Evolutionary conservation across 306 rosid species (phyloP).

Genomic region (Medicago ruthenica): DNA sequence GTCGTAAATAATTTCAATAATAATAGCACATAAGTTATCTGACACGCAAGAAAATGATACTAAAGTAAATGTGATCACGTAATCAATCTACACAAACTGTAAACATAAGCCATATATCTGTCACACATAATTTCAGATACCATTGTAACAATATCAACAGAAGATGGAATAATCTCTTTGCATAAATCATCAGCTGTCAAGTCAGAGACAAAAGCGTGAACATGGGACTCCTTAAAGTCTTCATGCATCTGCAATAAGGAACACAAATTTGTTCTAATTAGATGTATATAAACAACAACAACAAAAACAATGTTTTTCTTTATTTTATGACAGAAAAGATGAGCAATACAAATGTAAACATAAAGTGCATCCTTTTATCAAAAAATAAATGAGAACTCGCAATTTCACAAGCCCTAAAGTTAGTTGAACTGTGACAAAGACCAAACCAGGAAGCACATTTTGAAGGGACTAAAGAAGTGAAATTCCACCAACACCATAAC

Average conservation of each 20-base stretch:
- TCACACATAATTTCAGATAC: constrained; percentile 53
- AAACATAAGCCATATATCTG: constrained; percentile 28
- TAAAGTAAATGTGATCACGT: constrained; percentile 21
- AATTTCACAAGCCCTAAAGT: constrained; percentile 12
- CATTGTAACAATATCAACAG: constrained; percentile 88
- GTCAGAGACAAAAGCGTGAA: constrained; percentile 84
- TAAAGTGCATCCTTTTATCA: constrained; percentile 21
- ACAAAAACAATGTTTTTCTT: not conserved
- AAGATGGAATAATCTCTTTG: constrained; percentile 70
- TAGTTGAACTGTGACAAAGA: constrained; percentile 26
- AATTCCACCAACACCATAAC: constrained; percentile 13
- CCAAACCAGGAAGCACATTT: not conserved
- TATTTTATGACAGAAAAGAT: constrained; percentile 11
- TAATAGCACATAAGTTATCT: constrained; percentile 32
- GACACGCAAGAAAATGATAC: constrained; percentile 32
- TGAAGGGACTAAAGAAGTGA: constrained; percentile 24
- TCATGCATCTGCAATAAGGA: constrained; percentile 65
- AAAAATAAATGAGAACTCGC: constrained; percentile 11
- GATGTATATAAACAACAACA: constrained; percentile 18
- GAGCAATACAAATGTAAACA: constrained; percentile 29
- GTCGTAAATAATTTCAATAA: constrained; percentile 35
- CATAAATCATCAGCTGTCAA: constrained; percentile 82
- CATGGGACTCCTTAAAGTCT: constrained; percentile 73
- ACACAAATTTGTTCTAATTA: constrained; percentile 27
- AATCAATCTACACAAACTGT: constrained; percentile 30